Conservation (phyloP, 768 basidiomycete genomes). For the Thelephora aurantiotincta region DNA sequence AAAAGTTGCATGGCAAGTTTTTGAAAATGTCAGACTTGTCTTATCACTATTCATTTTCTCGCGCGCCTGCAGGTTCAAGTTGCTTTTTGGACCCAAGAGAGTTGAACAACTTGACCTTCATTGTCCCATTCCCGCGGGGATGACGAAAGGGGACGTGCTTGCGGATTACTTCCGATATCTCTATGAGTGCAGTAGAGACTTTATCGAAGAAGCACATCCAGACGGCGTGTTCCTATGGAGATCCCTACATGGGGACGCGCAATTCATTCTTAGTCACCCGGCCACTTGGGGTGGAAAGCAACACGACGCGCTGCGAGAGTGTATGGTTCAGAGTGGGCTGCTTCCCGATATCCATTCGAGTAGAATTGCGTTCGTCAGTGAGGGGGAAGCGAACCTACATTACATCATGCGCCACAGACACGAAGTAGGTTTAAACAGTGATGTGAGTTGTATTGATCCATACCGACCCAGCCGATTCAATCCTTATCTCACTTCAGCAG, state of each 20-base stretch:
- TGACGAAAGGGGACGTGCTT: constrained; percentile 28
- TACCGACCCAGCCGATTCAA: neutral
- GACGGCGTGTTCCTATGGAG: constrained; percentile 27
- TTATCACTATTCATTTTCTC: neutral
- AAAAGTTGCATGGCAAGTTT: constrained; percentile 18
- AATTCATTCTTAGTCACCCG: constrained; percentile 33
- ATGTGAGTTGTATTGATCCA: constrained; percentile 5
- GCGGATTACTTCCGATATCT: constrained; percentile 36
- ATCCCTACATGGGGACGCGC: constrained; percentile 23
- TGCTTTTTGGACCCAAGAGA: constrained; percentile 19
- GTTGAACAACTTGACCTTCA: constrained; percentile 10
- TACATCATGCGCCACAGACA: constrained; percentile 26
- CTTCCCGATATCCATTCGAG: constrained; percentile 22
- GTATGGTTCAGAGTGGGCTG: constrained; percentile 32
- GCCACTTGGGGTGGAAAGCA: constrained; percentile 45
- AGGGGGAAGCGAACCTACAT: constrained; percentile 41
- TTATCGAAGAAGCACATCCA: constrained; percentile 30
- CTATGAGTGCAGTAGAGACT: constrained; percentile 25
- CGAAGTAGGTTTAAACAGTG: constrained; percentile 16
- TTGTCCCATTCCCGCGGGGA: constrained; percentile 24
- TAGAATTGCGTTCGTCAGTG: constrained; percentile 31
- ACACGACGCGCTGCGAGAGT: constrained; percentile 36
- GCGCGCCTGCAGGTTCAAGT: constrained; percentile 19
- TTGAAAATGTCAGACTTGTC: neutral
- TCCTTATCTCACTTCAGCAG: constrained; percentile 13